Base-by-base conservation (phyloP, 2,329 filamentous ascomycete species). In the Magnaporthiopsis incrustans region DNA sequence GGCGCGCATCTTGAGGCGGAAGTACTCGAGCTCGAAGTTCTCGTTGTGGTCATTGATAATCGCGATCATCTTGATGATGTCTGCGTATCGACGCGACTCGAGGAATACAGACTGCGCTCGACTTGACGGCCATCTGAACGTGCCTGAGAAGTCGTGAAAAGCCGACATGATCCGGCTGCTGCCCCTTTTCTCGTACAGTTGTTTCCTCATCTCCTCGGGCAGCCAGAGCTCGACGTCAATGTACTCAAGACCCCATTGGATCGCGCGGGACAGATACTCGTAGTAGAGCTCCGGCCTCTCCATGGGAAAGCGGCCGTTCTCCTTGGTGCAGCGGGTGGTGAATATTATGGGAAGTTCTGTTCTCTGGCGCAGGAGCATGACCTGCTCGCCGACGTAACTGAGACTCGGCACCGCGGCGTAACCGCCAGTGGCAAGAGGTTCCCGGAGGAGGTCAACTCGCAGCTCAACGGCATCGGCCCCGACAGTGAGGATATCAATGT, bases 311-410 rank as follows among this genome's bases (percentile, higher is more conserved):
- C 86, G 86, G 38, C 91, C 91, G 71, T 94, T 95, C 71, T 96
- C 91, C 35, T 83, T 85, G 2, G 86, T 91, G 73, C 91, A 95
- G 68, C 92, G 83, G 0, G 89, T 93, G 0, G 92, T 96, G 73
- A 94, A 94, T 64, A 96, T 92, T 72, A 96, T 91, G n/a, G 92
- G 92, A 57, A 96, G 79, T 71, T 96, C 91, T 0, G 91, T 95
- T 67, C 90, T 85, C 74, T 95, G 91, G 30, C 91, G 86, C 66
- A 96, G 76, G 2, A 92, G 72, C 90, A 94, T 93, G 64, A 96
- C 82, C 75, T 96, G 92, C 74, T 94, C 87, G 33, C 91, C 91
- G 12, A 96, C 90, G 74, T 95, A 95, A 72, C 88, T 89, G 69
- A 95, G 75, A 72, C 90, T 94, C 3, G 92, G 90, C 26, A 95